These are phyloP conservation scores for Nowakowskiella sp. DNA, from an alignment of 192 early-diverging fungal genomes.

Conservation along the genomic window DNA sequence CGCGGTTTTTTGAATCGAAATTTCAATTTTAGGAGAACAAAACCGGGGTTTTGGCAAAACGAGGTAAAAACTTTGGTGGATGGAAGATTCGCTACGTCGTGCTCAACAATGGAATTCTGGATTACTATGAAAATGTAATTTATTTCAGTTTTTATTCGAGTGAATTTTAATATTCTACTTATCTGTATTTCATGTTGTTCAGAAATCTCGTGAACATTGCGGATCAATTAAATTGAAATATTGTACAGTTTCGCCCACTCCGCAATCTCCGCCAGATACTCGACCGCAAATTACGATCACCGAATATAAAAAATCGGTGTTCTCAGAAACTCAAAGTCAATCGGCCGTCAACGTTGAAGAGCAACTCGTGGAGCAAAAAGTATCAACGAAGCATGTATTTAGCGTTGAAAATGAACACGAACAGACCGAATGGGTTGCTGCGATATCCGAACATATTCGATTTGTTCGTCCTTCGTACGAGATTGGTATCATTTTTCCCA, in stretches of 20 bases:
- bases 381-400: constrained; percentile 64
- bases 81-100: constrained; percentile 90
- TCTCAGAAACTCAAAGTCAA: constrained; percentile 1
- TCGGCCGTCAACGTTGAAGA: constrained; percentile 10
- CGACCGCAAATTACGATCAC: constrained; percentile 58
- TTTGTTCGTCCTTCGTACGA: constrained; percentile 9
- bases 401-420: constrained; percentile 84
- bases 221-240: constrained; percentile 70
- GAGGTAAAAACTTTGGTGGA: constrained; percentile 94
- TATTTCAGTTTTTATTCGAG: not conserved
- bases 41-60: constrained; percentile 84
- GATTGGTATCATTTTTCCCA: no score
- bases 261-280: constrained; percentile 14
- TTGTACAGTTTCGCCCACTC: constrained; percentile 63
- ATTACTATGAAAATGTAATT: constrained; percentile 75
- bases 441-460: constrained; percentile 49
- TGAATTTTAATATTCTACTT: not conserved
- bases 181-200: constrained; percentile 8
- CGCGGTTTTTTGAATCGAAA: constrained; percentile 26
- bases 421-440: constrained; percentile 84
- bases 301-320: constrained; percentile 53
- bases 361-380: constrained; percentile 43
- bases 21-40: constrained; percentile 39
- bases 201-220: constrained; percentile 63
- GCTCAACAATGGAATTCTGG: constrained; percentile 48